Percentiles rank a stretch among this genome's conserved stretches.
Conservation (phyloP, 2,329 filamentous ascomycete genomes). For the Emergomyces pasteurianus region DNA sequence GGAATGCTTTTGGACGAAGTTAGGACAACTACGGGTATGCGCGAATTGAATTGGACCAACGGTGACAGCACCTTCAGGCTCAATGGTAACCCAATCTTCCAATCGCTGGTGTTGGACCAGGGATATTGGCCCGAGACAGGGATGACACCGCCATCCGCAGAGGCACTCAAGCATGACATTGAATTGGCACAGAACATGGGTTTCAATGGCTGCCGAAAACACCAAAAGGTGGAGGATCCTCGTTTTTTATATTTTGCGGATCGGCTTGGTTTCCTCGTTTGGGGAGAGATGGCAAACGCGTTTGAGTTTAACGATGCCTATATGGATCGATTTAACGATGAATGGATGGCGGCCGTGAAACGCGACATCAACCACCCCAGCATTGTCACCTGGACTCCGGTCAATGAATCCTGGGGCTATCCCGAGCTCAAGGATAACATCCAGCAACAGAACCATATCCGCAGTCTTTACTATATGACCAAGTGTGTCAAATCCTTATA, state of each 20-base stretch:
- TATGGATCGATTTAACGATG: slow-evolving; percentile 47
- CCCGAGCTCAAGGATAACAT: slow-evolving; percentile 43
- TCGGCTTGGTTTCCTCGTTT: slow-evolving; percentile 51
- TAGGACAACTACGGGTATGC: slow-evolving; percentile 47
- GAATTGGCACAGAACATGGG: slow-evolving; percentile 51
- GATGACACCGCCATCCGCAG: slow-evolving; percentile 51
- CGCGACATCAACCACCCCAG: slow-evolving; percentile 55
- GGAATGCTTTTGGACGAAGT: slow-evolving; percentile 43
- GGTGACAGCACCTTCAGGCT: slow-evolving; percentile 49
- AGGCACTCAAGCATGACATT: slow-evolving; percentile 55
- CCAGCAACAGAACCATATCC: slow-evolving; percentile 52
- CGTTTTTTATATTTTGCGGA: slow-evolving; percentile 58
- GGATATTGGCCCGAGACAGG: slow-evolving; percentile 61
- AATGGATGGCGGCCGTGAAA: slow-evolving; percentile 52
- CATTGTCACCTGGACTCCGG: slow-evolving; percentile 54
- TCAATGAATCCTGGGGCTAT: slow-evolving; percentile 56
- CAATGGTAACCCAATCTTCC: slow-evolving; percentile 56
- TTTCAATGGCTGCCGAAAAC: slow-evolving; percentile 60
- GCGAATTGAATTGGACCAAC: slow-evolving; percentile 48
- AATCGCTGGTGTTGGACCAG: slow-evolving; percentile 57
- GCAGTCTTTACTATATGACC: slow-evolving; percentile 51
- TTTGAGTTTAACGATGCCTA: slow-evolving; percentile 51
- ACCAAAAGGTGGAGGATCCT: slow-evolving; percentile 55
- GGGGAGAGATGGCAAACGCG: slow-evolving; percentile 60
- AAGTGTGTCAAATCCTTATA: slow-evolving; percentile 35